Evolutionary conservation across 257 asterid species (phyloP), one percentile per base, ranked within the genome.

Genomic region (Solanum habrochaites): DNA sequence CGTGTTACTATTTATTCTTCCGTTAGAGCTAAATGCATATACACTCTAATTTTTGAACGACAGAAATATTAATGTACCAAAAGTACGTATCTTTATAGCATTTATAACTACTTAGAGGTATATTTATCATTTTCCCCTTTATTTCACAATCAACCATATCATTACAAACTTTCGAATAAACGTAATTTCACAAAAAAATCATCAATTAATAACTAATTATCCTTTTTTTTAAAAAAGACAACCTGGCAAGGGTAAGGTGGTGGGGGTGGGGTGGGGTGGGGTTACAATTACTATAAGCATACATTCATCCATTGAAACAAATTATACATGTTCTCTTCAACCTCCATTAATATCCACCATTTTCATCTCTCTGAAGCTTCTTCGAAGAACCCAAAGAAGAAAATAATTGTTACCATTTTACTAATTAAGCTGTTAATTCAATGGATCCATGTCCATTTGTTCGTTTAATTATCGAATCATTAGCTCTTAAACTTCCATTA

Each of bases 361-460:
- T 56, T 56, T 52, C 62, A 49, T 49, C 60, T 37, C 39, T 4
- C 64, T 35, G 18, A 20, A 49, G 2, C 42, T 49, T 14, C 27
- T 60, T 58, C 58, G 14, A 11, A 56, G 7, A 11, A 40, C 15
- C 14, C 8, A 23, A 31, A 56, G 64, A 21, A 14, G 23, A 18
- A 25, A 32, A 52, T 8, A 58, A 56, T 16, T 49, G 35, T 5
- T 13, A 85, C 42, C 31, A 89, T 86, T 43, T 80, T 80, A n/a
- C 70, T 29, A n/a, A 75, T 25, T n/a, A 42, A 75, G 2, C 18
- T 21, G 1, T 27, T 49, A 49, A 6, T 37, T 3, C 29, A 80
- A 96, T 96, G 99, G 99, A 96, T 96, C 99, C 99, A 16, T 96
- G 98, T 87, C 99, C 99, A 2, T 96, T 96, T 66, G 96, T 94